Evolutionary conservation across 805 yeast genomes (phyloP).

Genomic region (Starmerella floris): DNA sequence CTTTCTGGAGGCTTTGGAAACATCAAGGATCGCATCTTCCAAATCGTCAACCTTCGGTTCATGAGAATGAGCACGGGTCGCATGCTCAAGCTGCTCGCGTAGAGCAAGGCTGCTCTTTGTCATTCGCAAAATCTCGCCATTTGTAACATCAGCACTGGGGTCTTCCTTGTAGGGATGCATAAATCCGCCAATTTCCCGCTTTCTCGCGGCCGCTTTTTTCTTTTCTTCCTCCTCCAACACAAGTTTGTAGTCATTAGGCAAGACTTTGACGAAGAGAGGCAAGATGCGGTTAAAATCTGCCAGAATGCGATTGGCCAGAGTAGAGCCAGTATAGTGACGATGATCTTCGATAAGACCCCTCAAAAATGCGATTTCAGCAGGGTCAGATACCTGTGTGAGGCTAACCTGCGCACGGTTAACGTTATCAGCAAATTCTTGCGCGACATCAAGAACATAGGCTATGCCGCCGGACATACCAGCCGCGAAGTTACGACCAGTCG

Average conservation of each 20-base stretch:
- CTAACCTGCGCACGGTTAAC: constrained; percentile 76
- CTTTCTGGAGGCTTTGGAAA: constrained; percentile 41
- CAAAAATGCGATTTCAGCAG: constrained; percentile 84
- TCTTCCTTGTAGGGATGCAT: constrained; percentile 60
- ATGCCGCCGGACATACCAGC: constrained; percentile 99
- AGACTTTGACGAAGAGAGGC: constrained; percentile 81
- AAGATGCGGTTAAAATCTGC: constrained; percentile 77
- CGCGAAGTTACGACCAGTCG: constrained; percentile 82
- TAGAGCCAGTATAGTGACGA: constrained; percentile 86
- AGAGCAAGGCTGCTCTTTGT: constrained; percentile 20
- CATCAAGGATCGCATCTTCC: constrained; percentile 75
- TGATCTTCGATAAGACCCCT: constrained; percentile 91
- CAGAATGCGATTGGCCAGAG: constrained; percentile 71
- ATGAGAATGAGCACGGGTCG: constrained; percentile 5
- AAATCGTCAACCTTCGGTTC: constrained; percentile 85
- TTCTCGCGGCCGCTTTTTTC: constrained; percentile 48
- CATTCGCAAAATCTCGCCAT: constrained; percentile 62
- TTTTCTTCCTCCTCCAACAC: constrained; percentile 69
- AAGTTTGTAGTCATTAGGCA: constrained; percentile 81
- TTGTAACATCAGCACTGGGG: constrained; percentile 74
- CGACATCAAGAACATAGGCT: constrained; percentile 89
- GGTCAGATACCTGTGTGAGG: constrained; percentile 61
- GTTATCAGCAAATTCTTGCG: constrained; percentile 73
- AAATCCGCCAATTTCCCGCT: constrained; percentile 45
- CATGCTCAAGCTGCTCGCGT: constrained; percentile 9